Percentiles rank a stretch among this genome's conserved stretches.
Conservation (phyloP, 768 basidiomycete genomes). For the Sporobolomyces roseus region DNA sequence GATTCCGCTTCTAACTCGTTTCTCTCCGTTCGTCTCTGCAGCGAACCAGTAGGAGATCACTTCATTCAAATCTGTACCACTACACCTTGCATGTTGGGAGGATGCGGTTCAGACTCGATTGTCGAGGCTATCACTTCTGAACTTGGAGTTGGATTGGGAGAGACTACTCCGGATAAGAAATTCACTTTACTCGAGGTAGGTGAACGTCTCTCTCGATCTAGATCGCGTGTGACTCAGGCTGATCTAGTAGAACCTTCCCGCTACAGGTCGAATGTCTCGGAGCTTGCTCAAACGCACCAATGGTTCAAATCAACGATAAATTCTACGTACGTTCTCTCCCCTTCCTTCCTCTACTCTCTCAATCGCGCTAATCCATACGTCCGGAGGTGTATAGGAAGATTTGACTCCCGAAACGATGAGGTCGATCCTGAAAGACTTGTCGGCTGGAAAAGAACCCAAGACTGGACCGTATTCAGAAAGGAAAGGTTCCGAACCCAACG, state of each 20-base stretch:
- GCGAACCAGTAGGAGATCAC: conserved; percentile 87
- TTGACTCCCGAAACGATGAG: conserved; percentile 53
- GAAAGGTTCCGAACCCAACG: conserved; percentile 31
- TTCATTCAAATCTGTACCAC: conserved; percentile 99
- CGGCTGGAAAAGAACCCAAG: conserved; percentile 72
- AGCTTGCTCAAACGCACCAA: conserved; percentile 95
- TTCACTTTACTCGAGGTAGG: conserved; percentile 96
- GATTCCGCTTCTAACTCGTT: not conserved
- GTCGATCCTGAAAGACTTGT: conserved; percentile 51
- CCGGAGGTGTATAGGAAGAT: conserved; percentile 49
- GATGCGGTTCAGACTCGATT: conserved; percentile 78
- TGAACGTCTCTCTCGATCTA: too few relatives aligned
- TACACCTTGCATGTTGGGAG: conserved; percentile 87
- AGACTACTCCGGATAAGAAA: conserved; percentile 92
- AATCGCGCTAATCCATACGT: too few relatives aligned
- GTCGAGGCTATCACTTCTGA: conserved; percentile 76
- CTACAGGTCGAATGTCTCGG: conserved; percentile 99
- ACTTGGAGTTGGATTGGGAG: conserved; percentile 62
- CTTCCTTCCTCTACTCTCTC: conserved; percentile 19
- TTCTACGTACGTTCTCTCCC: conserved; percentile 66
- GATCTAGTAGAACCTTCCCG: too few relatives aligned
- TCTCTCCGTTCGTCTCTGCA: conserved; percentile 46
- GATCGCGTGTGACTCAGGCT: too few relatives aligned
- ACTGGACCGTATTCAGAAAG: conserved; percentile 70
- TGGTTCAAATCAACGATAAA: conserved; percentile 93